Percentiles rank a stretch among this genome's conserved stretches.
These are phyloP conservation scores for Euphorbia pulcherrima DNA, from an alignment of 345 rosid species.

Conservation along the genomic window DNA sequence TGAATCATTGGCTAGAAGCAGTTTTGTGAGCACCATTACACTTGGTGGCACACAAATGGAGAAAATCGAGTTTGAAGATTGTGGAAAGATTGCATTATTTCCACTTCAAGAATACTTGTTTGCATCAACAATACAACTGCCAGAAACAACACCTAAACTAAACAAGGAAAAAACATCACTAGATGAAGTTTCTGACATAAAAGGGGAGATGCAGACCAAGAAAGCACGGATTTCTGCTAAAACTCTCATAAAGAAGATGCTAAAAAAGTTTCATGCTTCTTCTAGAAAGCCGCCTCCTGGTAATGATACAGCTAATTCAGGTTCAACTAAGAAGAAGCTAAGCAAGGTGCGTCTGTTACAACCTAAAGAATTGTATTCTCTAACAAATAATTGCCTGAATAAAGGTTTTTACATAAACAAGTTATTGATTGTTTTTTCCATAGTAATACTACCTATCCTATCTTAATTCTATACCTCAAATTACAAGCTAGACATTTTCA, in stretches of 20 bases:
- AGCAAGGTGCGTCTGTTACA: constrained; percentile 51
- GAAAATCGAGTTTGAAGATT: constrained; percentile 40
- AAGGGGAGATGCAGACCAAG: constrained; percentile 43
- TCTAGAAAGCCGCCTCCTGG: constrained; percentile 30
- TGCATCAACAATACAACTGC: constrained; percentile 53
- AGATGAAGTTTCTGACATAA: constrained; percentile 51
- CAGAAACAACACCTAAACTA: constrained; percentile 44
- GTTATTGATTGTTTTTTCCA: background rate
- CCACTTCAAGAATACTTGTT: constrained; percentile 87
- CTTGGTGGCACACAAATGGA: constrained; percentile 48
- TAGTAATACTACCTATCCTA: too few species aligned
- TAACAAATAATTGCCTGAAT: too few species aligned
- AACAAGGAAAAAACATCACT: constrained; percentile 68
- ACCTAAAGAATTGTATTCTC: constrained; percentile 4
- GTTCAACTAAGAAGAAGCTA: constrained; percentile 52
- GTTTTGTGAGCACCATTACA: constrained; percentile 56
- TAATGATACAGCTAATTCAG: constrained; percentile 29
- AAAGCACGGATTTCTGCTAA: constrained; percentile 48
- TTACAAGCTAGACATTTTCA: constrained; percentile 2
- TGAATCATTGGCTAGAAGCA: constrained; percentile 62
- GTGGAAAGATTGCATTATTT: constrained; percentile 36
- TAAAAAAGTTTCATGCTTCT: constrained; percentile 50
- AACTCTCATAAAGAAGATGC: constrained; percentile 56
- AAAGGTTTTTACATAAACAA: background rate
- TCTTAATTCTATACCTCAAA: constrained; percentile 1